Base-by-base conservation (phyloP, 2,329 filamentous ascomycete genomes). In the Cladosporium sp. region DNA sequence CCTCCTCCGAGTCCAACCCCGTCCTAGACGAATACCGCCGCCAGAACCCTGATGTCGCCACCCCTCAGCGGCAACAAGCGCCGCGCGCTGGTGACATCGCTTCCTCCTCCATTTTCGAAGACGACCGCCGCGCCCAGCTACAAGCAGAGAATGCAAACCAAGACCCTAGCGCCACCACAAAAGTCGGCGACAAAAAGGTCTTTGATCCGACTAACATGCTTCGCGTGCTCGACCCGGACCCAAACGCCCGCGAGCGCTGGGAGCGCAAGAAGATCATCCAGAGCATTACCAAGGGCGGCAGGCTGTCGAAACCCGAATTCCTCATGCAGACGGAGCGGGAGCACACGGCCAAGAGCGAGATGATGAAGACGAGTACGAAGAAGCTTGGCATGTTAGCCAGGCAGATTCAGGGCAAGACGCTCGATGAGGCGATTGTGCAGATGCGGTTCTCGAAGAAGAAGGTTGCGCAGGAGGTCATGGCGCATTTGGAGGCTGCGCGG, bases 381-480 rank as follows among this genome's bases (percentile, higher is more conserved):
- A 99, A 99, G 82, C 84, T 99, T 64, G 89, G 90, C 62, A 89
- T 91, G 72, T 81, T 99, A 59, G 89, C 94, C 28, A 88, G 90
- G 64, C 95, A 98, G 81, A 95, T 99, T 74, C 85, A 88, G 2
- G 95, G 95, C 70, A 98, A 97, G 85, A 89, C 89, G n/a, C 84
- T 99, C 67, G 92, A 96, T 66, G 93, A 99, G 40, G 95, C 95
- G 16, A 91, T 98, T 70, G 81, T 91, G 64, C 95, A 99, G 83
- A 97, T 99, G 92, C 87, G 89, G 65, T 98, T 94, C 82, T 94
- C 90, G 78, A 92, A 92, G 83, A 99, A 99, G 86, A 94, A 93
- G 82, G 91, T 90, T 69, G 91, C 94, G 7, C 83, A 86, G 70
- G 92, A 97, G 74, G 87, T 98, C 31, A 82, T 86, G 71, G 89